phyloP scores from a whole-genome alignment of 139 green algal genomes.

The Parachlorella kessleri region DNA sequence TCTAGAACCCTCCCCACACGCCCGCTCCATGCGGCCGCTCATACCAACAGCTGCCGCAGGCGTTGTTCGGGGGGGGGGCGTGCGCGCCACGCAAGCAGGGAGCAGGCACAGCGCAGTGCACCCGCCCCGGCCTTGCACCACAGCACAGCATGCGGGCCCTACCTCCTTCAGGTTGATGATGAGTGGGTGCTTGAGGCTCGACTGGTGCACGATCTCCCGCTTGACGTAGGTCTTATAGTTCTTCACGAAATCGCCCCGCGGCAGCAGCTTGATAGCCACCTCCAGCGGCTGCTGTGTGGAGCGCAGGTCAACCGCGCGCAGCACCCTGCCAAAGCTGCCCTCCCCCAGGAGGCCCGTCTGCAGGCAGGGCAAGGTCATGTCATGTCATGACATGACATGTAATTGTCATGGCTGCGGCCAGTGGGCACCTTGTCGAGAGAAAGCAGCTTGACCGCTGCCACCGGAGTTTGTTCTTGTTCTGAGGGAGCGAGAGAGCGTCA shows the following conservation, averaged over 20 bases:
- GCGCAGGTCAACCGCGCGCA: not conserved
- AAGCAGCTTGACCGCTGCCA: too few relatives aligned
- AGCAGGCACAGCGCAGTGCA: not conserved
- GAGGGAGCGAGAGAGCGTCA: too few relatives aligned
- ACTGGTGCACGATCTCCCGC: not conserved
- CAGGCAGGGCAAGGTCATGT: not conserved
- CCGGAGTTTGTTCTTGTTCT: too few relatives aligned
- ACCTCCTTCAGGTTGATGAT: constrained; percentile 1
- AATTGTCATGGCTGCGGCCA: too few relatives aligned
- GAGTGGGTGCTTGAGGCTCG: not conserved
- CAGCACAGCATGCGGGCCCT: too few relatives aligned
- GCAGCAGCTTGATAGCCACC: not conserved
- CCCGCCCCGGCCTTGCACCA: not conserved
- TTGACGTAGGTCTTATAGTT: not conserved
- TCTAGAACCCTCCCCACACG: too few relatives aligned
- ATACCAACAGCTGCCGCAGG: too few relatives aligned
- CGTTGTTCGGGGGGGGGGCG: too few relatives aligned
- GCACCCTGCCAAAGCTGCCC: not conserved
- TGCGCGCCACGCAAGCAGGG: not conserved
- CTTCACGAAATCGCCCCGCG: not conserved
- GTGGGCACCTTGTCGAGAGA: too few relatives aligned
- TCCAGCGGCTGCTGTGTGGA: not conserved
- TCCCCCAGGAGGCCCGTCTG: not conserved
- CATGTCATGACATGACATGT: too few relatives aligned
- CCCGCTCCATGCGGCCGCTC: not conserved